Evolutionary conservation across 208 protist species (phyloP), one percentile per base, ranked within the genome.

Genomic region (Blastocrithidia nonstop): DNA sequence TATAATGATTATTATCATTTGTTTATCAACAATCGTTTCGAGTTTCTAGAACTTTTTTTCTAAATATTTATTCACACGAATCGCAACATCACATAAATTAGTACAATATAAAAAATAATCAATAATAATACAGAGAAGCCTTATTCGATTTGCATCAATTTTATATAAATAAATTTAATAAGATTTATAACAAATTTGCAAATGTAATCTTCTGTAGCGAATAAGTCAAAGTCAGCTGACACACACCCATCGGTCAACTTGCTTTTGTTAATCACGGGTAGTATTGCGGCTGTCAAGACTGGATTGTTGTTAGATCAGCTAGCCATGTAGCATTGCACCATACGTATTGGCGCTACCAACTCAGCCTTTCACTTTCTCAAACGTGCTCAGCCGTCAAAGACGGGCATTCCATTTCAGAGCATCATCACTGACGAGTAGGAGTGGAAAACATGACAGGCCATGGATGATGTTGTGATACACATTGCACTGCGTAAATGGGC

Each of bases 401-500:
- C 57, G 4, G 67, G 71, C 16, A 69, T 88, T 27, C 67, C 62
- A 0, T 71, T 90, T 27, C 54, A 84, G 46, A 75, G 63, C 50
- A 83, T 88, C 55, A 62, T 94, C 46, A 81, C 76, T 7, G 78
- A 88, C 45, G 71, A 88, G 29, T 55, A 82, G 42, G 85, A 91
- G 61, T 88, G 80, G 78, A 54, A 44, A 26, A 66, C 73, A 49
- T 88, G 79, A 77, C 60, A 86, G 52, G 71, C 58, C 29, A 75
- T 87, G 72, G 79, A 71, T 55, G 89, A 94, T 56, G 58, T 62
- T 0, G 73, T 96, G n/a, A 64, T 93, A 41, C 90, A 96, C 59
- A 94, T 95, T 55, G 81, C 94, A 47, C 61, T 98, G 36, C 66
- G 90, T 24, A 64, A 79, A 17, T 97, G 95, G 95, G 93, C 94